A percentile compares a stretch with the other conserved stretches of the same genome.
phyloP scores from a whole-genome alignment of 148 eudicot genomes.

The Chenopodium album region DNA sequence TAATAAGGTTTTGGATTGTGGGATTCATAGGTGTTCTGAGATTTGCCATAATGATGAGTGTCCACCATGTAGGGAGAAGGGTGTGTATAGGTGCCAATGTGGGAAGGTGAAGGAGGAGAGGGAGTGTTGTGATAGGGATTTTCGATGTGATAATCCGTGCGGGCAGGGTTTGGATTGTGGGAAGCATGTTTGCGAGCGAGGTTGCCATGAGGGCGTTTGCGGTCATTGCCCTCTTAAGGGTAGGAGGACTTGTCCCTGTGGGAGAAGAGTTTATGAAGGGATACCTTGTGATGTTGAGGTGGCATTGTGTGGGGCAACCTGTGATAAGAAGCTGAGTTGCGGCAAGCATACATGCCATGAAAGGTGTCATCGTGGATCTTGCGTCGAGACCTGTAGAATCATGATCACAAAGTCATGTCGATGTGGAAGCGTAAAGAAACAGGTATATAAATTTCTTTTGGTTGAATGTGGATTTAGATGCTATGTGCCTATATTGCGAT shows the following conservation, averaged over 20 bases:
- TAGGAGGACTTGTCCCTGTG: constrained; percentile 85
- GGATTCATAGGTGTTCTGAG: constrained; percentile 64
- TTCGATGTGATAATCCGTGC: constrained; percentile 64
- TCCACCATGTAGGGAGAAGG: constrained; percentile 68
- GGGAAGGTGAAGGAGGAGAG: constrained; percentile 69
- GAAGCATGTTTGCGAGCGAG: constrained; percentile 76
- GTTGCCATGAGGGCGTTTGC: constrained; percentile 82
- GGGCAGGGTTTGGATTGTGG: constrained; percentile 63
- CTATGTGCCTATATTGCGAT: not conserved
- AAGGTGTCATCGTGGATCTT: constrained; percentile 84
- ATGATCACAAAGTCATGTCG: constrained; percentile 77
- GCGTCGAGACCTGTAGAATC: constrained; percentile 75
- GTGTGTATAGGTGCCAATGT: constrained; percentile 66
- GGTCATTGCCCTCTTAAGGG: constrained; percentile 88
- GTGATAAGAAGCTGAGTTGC: constrained; percentile 78
- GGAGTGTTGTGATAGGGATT: constrained; percentile 70
- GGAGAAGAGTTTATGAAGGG: constrained; percentile 78
- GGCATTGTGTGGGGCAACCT: constrained; percentile 82
- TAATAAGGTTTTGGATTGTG: constrained; percentile 54
- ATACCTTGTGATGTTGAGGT: constrained; percentile 81
- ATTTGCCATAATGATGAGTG: constrained; percentile 83
- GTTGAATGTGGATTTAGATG: not conserved
- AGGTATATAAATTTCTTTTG: constrained; percentile 46
- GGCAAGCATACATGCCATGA: constrained; percentile 87
- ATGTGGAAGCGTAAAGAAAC: constrained; percentile 92